Evolutionary conservation across 108 stramenopile species (phyloP).

Genomic region (Cyclotella choctawhatcheeana): DNA sequence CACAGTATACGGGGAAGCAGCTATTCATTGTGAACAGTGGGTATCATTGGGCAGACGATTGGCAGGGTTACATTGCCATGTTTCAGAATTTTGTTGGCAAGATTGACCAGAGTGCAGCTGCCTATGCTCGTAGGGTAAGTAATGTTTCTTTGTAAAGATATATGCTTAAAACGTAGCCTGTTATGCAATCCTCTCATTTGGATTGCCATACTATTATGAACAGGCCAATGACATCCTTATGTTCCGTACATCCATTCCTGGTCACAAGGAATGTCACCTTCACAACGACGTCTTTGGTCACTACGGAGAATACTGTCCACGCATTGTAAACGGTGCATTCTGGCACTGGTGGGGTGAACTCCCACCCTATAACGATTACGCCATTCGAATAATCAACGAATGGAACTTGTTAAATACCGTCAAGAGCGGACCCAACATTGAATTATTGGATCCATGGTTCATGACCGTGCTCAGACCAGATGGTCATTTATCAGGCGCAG

Average conservation of each 20-base stretch:
- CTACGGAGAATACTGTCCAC: constrained; percentile 28
- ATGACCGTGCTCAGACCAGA: constrained; percentile 62
- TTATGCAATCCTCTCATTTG: not conserved
- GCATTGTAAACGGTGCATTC: constrained; percentile 31
- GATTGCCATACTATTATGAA: not conserved
- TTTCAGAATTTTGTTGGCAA: constrained; percentile 32
- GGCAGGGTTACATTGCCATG: constrained; percentile 33
- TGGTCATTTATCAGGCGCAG: constrained; percentile 53
- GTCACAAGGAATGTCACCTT: constrained; percentile 52
- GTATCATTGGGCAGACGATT: constrained; percentile 44
- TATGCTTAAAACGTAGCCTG: not conserved
- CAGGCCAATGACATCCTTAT: constrained; percentile 44
- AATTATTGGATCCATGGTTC: constrained; percentile 49
- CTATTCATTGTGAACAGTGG: constrained; percentile 39
- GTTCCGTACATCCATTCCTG: constrained; percentile 53
- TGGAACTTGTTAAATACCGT: constrained; percentile 40
- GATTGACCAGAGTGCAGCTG: constrained; percentile 28
- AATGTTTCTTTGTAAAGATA: not conserved
- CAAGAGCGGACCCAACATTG: constrained; percentile 43
- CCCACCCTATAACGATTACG: constrained; percentile 50
- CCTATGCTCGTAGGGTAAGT: constrained; percentile 19
- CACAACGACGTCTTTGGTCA: constrained; percentile 21
- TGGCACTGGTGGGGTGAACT: constrained; percentile 55
- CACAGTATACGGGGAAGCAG: constrained; percentile 24
- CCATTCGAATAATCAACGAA: constrained; percentile 39